Conservation (phyloP, 2,329 filamentous ascomycete genomes). For the Aspergillus puulaauensis region DNA sequence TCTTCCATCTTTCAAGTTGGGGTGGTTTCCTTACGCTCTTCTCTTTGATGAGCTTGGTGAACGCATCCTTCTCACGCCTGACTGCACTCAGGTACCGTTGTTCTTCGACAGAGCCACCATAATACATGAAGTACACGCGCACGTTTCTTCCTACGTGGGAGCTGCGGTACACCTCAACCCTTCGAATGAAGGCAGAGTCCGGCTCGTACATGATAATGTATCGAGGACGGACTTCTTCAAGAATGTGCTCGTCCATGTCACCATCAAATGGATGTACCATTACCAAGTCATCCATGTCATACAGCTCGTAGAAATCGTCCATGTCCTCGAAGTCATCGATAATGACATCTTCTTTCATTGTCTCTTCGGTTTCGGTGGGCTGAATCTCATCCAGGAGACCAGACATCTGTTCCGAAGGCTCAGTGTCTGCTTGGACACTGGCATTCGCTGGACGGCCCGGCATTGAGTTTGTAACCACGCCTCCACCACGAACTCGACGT, state of each 20-base stretch:
- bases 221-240: constrained; percentile 88
- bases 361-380: constrained; percentile 73
- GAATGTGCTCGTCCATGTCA: constrained; percentile 92
- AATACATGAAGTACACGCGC: constrained; percentile 95
- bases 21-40: constrained; percentile 61
- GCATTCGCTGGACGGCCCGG: constrained; percentile 66
- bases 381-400: constrained; percentile 79
- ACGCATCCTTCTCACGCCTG: constrained; percentile 93
- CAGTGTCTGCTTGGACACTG: constrained; percentile 70
- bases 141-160: constrained; percentile 88
- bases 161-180: constrained; percentile 93
- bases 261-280: constrained; percentile 92
- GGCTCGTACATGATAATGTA: constrained; percentile 99
- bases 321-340: constrained; percentile 83
- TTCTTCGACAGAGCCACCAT: constrained; percentile 91
- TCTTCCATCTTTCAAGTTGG: not conserved
- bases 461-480: constrained; percentile 49
- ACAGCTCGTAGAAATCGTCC: constrained; percentile 89
- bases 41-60: constrained; percentile 92
- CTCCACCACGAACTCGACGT: constrained; percentile 78
- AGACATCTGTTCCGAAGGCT: constrained; percentile 78
- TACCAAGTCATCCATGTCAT: constrained; percentile 85
- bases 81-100: constrained; percentile 88
- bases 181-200: constrained; percentile 87
- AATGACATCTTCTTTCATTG: constrained; percentile 67